These are phyloP conservation scores for Nitzschia sp. DNA, from an alignment of 108 stramenopile genomes.

Conservation along the genomic window DNA sequence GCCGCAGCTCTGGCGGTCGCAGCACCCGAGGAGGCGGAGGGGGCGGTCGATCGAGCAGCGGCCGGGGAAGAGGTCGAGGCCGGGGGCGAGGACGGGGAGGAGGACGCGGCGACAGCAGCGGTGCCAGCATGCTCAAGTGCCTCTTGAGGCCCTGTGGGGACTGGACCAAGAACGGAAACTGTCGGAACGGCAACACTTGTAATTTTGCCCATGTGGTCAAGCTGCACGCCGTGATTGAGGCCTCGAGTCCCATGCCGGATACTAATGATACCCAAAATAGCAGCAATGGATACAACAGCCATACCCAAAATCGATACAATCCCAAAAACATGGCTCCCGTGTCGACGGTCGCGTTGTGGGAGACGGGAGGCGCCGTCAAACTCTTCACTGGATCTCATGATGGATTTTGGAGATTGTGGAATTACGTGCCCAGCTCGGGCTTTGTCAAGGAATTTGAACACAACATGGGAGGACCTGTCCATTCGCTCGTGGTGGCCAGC, in stretches of 20 bases:
- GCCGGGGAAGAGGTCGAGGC: constrained; percentile 35
- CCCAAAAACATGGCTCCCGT: constrained; percentile 40
- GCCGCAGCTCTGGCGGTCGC: not conserved
- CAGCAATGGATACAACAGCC: constrained; percentile 25
- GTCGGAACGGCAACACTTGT: constrained; percentile 55
- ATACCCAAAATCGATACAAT: constrained; percentile 16
- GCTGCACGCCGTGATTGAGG: constrained; percentile 58
- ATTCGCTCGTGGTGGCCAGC: constrained; percentile 59
- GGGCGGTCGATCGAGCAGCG: constrained; percentile 25
- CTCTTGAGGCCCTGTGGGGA: constrained; percentile 49
- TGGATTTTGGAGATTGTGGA: constrained; percentile 87
- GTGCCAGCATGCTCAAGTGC: constrained; percentile 15
- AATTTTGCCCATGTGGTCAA: constrained; percentile 69
- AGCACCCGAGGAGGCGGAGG: constrained; percentile 20
- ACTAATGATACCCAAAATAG: constrained; percentile 24
- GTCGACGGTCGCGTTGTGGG: constrained; percentile 77
- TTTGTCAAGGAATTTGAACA: constrained; percentile 81
- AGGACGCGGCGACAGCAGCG: not conserved
- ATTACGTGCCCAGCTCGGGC: constrained; percentile 38
- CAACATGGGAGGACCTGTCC: constrained; percentile 74
- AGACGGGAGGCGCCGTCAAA: constrained; percentile 67
- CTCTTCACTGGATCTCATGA: constrained; percentile 83
- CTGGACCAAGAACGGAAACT: constrained; percentile 61
- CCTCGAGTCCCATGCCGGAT: constrained; percentile 43
- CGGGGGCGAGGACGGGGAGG: constrained; percentile 32